These are phyloP conservation scores for Litchi chinensis DNA, from an alignment of 345 rosid species.

Conservation along the genomic window DNA sequence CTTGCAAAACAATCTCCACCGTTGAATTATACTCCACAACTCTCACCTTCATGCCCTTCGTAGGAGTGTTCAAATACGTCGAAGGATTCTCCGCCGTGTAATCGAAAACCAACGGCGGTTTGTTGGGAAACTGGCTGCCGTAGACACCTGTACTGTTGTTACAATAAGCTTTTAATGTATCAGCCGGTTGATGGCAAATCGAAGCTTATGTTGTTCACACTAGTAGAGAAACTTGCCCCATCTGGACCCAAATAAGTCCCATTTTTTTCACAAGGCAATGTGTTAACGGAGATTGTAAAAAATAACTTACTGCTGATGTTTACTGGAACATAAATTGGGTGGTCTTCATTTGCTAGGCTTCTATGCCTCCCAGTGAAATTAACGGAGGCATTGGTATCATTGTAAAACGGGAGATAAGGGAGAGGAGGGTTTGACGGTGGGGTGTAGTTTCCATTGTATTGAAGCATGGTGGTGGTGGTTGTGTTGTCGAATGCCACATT, in stretches of 20 bases:
- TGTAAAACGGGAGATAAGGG: constrained; percentile 46
- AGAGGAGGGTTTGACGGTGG: constrained; percentile 22
- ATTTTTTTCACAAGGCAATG: constrained; percentile 24
- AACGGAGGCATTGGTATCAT: constrained; percentile 38
- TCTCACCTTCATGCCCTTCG: constrained; percentile 25
- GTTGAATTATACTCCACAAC: constrained; percentile 18
- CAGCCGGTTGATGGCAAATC: constrained; percentile 14
- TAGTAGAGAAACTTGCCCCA: constrained; percentile 29
- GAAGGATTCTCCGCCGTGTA: constrained; percentile 29
- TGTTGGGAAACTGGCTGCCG: constrained; percentile 15
- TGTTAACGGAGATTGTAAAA: constrained; percentile 40
- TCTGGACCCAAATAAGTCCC: constrained; percentile 26
- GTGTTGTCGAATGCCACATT: constrained; percentile 32
- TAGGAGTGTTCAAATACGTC: constrained; percentile 1
- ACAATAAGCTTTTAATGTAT: constrained; percentile 35
- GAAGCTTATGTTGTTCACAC: constrained; percentile 43
- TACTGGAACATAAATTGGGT: constrained; percentile 43
- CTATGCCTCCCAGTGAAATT: constrained; percentile 27
- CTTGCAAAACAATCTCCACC: constrained; percentile 38
- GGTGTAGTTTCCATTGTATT: constrained; percentile 32
- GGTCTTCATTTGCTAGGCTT: constrained; percentile 24
- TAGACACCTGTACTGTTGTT: constrained; percentile 26
- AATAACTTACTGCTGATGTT: constrained; percentile 33
- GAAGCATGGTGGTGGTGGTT: constrained; percentile 42
- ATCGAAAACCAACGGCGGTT: constrained; percentile 24